A percentile compares a stretch with the other conserved stretches of the same genome.
Evolutionary conservation across 2,329 filamentous ascomycete species (phyloP).

Genomic region (Ophiostoma ulmi): DNA sequence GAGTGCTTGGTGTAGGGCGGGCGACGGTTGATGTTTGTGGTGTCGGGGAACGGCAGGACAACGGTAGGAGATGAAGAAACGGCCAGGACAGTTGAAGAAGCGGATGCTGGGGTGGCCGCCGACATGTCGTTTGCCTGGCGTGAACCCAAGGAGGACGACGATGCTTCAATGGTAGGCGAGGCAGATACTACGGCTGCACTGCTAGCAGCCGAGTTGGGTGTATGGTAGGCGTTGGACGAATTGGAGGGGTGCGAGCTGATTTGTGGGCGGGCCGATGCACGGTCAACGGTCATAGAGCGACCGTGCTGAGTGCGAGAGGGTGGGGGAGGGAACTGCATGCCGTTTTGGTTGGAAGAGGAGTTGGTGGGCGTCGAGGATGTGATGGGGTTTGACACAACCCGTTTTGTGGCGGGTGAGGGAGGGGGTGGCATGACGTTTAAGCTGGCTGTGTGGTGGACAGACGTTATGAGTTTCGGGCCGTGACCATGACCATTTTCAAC

Average conservation of each 20-base stretch:
- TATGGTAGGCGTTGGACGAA: neutral
- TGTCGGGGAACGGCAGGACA: conserved; percentile 62
- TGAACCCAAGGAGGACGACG: neutral
- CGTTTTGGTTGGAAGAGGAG: neutral
- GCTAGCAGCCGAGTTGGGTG: neutral
- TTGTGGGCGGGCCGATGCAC: conserved; percentile 35
- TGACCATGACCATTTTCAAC: conserved; percentile 28
- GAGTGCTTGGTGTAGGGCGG: conserved; percentile 70
- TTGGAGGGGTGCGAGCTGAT: neutral
- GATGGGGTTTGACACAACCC: conserved; percentile 45
- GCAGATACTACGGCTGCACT: neutral
- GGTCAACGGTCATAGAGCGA: conserved; percentile 49
- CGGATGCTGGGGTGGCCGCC: neutral
- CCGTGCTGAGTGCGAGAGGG: conserved; percentile 40
- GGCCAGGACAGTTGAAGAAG: neutral
- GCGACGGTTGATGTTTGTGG: conserved; percentile 75
- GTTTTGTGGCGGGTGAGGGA: conserved; percentile 34
- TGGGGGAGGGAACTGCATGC: conserved; percentile 39
- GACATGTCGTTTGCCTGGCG: neutral
- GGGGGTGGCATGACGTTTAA: neutral
- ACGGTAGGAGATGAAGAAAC: neutral
- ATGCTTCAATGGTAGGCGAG: neutral
- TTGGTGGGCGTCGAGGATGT: conserved; percentile 36
- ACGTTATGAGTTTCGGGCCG: neutral
- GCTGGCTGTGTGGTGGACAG: neutral